Base-by-base conservation (phyloP, 2,329 filamentous ascomycete species). In the Clarireedia homoeocarpa region DNA sequence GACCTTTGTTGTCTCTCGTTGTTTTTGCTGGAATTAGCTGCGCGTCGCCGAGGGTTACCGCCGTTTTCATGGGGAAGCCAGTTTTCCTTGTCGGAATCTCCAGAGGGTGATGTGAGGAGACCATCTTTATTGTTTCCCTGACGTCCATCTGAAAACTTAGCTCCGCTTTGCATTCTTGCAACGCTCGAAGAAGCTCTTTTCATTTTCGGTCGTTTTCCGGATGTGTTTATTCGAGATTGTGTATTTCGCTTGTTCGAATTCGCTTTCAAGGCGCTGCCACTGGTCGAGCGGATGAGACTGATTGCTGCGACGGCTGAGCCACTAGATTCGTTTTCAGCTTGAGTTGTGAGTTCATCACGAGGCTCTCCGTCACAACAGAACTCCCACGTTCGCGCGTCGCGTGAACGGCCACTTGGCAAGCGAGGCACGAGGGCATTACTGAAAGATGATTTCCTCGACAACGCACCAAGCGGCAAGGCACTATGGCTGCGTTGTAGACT, bases 71-170 rank as follows among this genome's bases (percentile, higher is more conserved):
- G 77, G 1, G 77, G 85, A 66, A 75, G 81, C 80, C 90, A 95
- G 68, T 97, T 97, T 74, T 97, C 92, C 73, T 97, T 97, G 70
- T 97, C 92, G 1, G 90, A 96, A 66, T 96, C 91, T 49, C 83
- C 77, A 70, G 73, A 81, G 15, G 81, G 77, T 60, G 64, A 78
- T 74, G 39, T 72, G 71, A 63, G 76, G 74, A 59, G 63, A 57
- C 62, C 62, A 64, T 76, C 67, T 64, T 69, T 68, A 3, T 53
- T 53, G 10, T 58, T 72, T 9, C 70, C 48, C 55, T 63, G 50
- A 58, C 51, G 30, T 56, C 51, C 27, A 42, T 64, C 67, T 56
- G 53, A 51, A 23, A 56, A 57, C 48, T 67, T 71, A 26, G 63
- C 66, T 7, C 61, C 27, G 23, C 71, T 76, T 66, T 88, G 83